Conservation (phyloP, 2,329 filamentous ascomycete genomes). For the Alternaria postmessia region DNA sequence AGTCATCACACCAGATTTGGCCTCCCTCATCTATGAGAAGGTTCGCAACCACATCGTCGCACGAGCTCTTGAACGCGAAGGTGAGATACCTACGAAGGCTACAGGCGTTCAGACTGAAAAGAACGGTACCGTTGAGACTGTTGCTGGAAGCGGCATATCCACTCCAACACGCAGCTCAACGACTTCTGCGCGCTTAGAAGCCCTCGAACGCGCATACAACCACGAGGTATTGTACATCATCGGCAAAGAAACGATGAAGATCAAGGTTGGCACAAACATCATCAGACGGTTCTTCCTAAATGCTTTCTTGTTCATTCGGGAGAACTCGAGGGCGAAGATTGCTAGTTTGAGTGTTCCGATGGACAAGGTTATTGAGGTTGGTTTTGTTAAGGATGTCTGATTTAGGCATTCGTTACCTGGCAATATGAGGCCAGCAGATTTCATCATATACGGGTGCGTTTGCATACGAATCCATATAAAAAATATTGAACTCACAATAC, state of each 20-base stretch:
- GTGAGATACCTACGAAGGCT: conserved; percentile 25
- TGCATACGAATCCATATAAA: not conserved
- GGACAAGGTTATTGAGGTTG: conserved; percentile 71
- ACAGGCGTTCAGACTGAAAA: conserved; percentile 7
- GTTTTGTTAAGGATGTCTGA: conserved; percentile 72
- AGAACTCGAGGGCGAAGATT: conserved; percentile 72
- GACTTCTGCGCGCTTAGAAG: conserved; percentile 40
- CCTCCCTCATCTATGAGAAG: conserved; percentile 63
- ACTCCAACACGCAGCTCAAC: conserved; percentile 27
- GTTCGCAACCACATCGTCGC: conserved; percentile 55
- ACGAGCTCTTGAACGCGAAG: conserved; percentile 39
- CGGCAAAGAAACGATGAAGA: conserved; percentile 60
- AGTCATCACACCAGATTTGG: conserved; percentile 71
- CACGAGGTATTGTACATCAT: conserved; percentile 62
- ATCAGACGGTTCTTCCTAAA: conserved; percentile 59
- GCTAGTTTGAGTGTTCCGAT: conserved; percentile 67
- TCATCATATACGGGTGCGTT: not conserved
- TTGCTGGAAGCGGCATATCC: conserved; percentile 18
- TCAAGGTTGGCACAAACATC: conserved; percentile 54
- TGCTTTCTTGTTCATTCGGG: conserved; percentile 70
- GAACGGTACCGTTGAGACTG: not conserved
- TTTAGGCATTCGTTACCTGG: not conserved
- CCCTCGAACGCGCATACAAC: conserved; percentile 55
- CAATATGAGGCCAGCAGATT: not conserved
- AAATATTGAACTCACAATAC: no score